Base-by-base conservation (phyloP, 768 basidiomycete genomes). In the Russula brevipes region DNA sequence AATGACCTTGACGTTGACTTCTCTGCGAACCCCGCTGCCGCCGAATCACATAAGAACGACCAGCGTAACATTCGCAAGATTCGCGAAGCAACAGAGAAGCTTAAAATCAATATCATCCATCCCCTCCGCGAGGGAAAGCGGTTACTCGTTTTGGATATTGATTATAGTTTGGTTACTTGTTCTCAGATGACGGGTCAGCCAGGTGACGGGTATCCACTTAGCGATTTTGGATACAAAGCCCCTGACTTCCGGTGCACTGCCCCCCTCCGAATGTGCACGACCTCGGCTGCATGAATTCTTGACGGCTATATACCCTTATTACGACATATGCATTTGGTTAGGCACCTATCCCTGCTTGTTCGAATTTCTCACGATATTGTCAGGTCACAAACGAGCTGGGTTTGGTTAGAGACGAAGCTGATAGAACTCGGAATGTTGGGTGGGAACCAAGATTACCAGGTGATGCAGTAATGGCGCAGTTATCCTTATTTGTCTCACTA, bases 311-410 rank as follows among this genome's bases (percentile, higher is more conserved):
- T 92, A 94, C 69, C 87, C 87, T 5, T 78, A 85, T 70, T 96
- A 95, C 71, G 92, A 96, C 69, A 89, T 96, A 64, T 89, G 88
- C 68, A 88, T 95, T 65, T 95, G 93, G 92, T 89, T 70, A 44
- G 71, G 46, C 19, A 10, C 35, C 30, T 3, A 0, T 24, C 11
- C 47, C 39, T 17, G 17, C 41, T 12, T 31, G 50, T 54, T 36
- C 4, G 12, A 24, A 12, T 30, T 49, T 54, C 39, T 57, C 35
- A 47, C 24, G 59, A 44, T 60, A 33, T 8, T 24, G 41, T n/a
- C 65, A 89, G 87, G 88, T 87, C 85, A 1, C 89, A 91, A 71
- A 94, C 92, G 3, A 86, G 84, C 66, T 94, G 92, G 92, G 79
- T 90, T 54, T 94, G 91, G 91, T 78, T 94, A 17, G 91, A 94